Evolutionary conservation across 345 rosid genomes (phyloP).

Genomic region (Ricinus communis): DNA sequence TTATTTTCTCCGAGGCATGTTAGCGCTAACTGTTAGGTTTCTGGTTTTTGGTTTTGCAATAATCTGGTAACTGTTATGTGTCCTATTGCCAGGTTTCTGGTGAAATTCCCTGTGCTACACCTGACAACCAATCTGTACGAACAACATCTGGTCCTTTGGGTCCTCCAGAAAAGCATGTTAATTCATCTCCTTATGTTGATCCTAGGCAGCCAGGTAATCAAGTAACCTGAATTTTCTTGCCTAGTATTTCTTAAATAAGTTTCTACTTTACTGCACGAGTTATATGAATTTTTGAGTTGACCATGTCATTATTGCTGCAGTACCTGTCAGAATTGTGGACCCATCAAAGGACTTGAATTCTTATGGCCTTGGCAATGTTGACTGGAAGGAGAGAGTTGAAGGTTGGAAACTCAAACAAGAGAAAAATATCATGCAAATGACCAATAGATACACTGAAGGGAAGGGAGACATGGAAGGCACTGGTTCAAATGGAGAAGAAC

Average conservation of each 20-base stretch:
- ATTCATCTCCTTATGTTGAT: constrained; percentile 87
- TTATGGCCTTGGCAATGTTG: constrained; percentile 94
- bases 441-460: constrained; percentile 67
- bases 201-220: constrained; percentile 94
- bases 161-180: constrained; percentile 73
- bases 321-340: constrained; percentile 96
- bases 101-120: constrained; percentile 82
- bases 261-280: constrained; percentile 6
- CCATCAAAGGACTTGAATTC: constrained; percentile 97
- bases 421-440: constrained; percentile 71
- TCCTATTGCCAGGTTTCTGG: constrained; percentile 73
- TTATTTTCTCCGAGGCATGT: neutral
- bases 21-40: neutral
- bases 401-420: constrained; percentile 99
- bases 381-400: constrained; percentile 99
- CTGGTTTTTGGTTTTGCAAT: constrained; percentile 2
- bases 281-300: constrained; percentile 25
- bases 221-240: constrained; percentile 10
- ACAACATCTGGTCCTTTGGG: constrained; percentile 99
- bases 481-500: constrained; percentile 97
- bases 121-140: constrained; percentile 87
- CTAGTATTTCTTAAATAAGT: constrained; percentile 6
- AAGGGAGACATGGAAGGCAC: constrained; percentile 97
- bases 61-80: constrained; percentile 7
- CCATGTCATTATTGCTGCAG: constrained; percentile 39